Evolutionary conservation across 2,329 filamentous ascomycete genomes (phyloP), one percentile per base, ranked within the genome.

Genomic region (Botrytis paeoniae): DNA sequence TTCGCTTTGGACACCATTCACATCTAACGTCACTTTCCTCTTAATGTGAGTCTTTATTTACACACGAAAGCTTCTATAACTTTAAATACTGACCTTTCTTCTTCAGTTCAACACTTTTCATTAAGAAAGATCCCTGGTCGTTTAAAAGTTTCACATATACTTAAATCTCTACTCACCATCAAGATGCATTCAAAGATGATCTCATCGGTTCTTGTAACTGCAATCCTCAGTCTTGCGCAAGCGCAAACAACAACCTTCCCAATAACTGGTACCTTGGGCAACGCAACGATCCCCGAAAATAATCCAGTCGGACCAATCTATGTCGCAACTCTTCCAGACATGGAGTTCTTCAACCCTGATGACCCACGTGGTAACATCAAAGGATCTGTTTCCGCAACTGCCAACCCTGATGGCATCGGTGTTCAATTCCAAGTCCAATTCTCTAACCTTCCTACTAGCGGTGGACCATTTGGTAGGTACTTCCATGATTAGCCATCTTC

Each of bases 381-480:
- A 77, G 87, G 89, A 25, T 84, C 78, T 48, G 81, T 92, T 77
- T 82, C 81, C 22, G 86, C 84, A 59, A 81, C 81, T 54, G 82
- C 85, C 59, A 82, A 82, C 59, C 80, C 84, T 0, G 83, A 85
- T 71, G 88, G 87, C 69, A 82, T 84, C 37, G 89, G 89, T 61
- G 86, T 91, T 70, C 81, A 83, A 71, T 88, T 89, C 80, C 81
- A 83, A 71, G 85, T 90, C 76, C 81, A 84, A 45, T 87, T 92
- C 78, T 85, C 83, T 71, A 89, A 89, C 78, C 82, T 92, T 14
- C 89, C 90, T 71, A 83, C 84, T 18, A 82, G 84, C 73, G 85
- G 85, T 61, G 88, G 88, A 2, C 88, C 89, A 20, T 91, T 91
- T 83, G 79, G 89, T 91, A 83, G 78, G 87, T 85, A 22, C 18